phyloP scores from a whole-genome alignment of 768 basidiomycete genomes.

The Butyriboletus loyo region DNA sequence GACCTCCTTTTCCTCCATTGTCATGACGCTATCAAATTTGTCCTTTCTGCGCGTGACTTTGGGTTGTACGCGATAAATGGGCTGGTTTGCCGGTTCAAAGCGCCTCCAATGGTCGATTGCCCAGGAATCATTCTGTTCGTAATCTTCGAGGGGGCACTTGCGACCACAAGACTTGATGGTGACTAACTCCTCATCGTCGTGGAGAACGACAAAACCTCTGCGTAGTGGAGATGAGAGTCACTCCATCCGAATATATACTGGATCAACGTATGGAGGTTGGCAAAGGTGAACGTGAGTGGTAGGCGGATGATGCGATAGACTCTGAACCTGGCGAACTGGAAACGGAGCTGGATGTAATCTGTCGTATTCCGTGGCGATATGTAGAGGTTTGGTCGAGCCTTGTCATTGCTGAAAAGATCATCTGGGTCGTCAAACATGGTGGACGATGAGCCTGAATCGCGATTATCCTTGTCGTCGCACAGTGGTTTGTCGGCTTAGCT shows the following conservation, averaged over 20 bases:
- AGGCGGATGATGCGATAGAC: constrained; percentile 27
- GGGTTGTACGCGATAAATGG: constrained; percentile 18
- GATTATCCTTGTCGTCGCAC: not conserved
- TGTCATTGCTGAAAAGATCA: not conserved
- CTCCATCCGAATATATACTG: constrained; percentile 34
- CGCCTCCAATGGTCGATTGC: constrained; percentile 13
- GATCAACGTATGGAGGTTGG: constrained; percentile 29
- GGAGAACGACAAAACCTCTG: constrained; percentile 23
- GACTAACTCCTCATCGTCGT: constrained; percentile 4
- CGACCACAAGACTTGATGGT: constrained; percentile 25
- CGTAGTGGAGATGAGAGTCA: constrained; percentile 21
- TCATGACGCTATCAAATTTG: constrained; percentile 6
- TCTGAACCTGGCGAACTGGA: constrained; percentile 27
- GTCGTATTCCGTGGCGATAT: constrained; percentile 9
- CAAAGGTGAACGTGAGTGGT: constrained; percentile 29
- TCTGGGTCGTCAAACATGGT: constrained; percentile 10
- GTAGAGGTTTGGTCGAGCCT: not conserved
- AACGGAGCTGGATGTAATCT: constrained; percentile 28
- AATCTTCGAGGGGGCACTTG: constrained; percentile 15
- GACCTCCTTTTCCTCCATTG: constrained; percentile 21
- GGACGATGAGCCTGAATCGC: not conserved
- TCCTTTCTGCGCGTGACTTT: constrained; percentile 8
- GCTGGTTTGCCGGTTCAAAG: constrained; percentile 11
- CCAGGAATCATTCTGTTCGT: constrained; percentile 7
- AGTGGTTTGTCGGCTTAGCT: not conserved